These are phyloP conservation scores for Thyridium curvatum DNA, from an alignment of 2,329 filamentous ascomycete genomes.

Conservation along the genomic window DNA sequence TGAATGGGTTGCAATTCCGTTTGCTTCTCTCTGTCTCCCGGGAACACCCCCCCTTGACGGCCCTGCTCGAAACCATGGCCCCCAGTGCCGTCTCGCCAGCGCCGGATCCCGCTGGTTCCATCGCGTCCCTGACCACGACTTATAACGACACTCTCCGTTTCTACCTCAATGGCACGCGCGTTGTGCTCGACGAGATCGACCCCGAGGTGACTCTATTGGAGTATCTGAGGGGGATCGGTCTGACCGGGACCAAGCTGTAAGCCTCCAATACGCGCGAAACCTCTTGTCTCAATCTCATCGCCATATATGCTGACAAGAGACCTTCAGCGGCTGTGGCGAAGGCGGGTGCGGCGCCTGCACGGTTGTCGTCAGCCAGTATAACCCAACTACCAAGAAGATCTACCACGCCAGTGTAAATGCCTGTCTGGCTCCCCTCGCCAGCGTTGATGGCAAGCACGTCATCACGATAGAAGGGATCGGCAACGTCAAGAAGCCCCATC, in stretches of 20 bases:
- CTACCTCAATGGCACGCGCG: constrained; percentile 89
- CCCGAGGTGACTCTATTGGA: constrained; percentile 89
- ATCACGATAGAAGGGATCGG: constrained; percentile 97
- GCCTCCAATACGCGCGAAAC: constrained; percentile 12
- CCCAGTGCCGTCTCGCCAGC: constrained; percentile 48
- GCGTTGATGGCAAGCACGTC: constrained; percentile 95
- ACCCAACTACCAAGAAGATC: constrained; percentile 84
- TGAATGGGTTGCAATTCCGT: no score
- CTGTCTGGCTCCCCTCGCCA: constrained; percentile 86
- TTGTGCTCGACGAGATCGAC: constrained; percentile 79
- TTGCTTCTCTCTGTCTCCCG: no score
- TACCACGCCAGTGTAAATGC: constrained; percentile 98
- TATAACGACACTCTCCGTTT: constrained; percentile 89
- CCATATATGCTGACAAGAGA: constrained; percentile 1
- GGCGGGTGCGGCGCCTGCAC: constrained; percentile 96
- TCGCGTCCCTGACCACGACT: constrained; percentile 57
- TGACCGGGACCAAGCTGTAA: constrained; percentile 88
- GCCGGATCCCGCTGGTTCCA: constrained; percentile 23
- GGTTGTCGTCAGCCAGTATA: constrained; percentile 88
- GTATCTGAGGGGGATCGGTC: constrained; percentile 84
- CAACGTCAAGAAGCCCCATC: constrained; percentile 78
- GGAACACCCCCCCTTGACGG: no score
- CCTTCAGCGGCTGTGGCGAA: constrained; percentile 75
- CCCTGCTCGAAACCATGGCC: constrained; percentile 50
- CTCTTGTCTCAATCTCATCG: background rate